Conservation (phyloP, 78 protist species). For the Guillardia theta region DNA sequence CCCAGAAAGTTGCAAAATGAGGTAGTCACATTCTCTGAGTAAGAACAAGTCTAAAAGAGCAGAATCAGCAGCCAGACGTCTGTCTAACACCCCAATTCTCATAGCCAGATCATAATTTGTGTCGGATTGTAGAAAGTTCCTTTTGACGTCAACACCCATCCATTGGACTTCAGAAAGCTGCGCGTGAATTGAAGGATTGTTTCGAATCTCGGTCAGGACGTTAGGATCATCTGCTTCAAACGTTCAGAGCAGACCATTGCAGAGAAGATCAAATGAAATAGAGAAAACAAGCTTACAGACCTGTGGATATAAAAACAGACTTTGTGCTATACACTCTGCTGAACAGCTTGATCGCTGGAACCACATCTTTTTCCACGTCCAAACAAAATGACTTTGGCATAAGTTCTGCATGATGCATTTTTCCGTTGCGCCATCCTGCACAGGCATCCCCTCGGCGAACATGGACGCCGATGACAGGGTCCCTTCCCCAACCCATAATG, state of each 20-base stretch:
- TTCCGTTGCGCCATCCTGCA: not conserved
- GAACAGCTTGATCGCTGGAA: not conserved
- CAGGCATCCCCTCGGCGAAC: constrained; percentile 9
- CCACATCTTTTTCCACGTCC: not conserved
- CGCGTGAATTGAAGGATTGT: too few relatives aligned
- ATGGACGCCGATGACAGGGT: too few relatives aligned
- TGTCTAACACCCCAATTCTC: not conserved
- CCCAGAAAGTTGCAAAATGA: not conserved
- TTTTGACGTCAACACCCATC: not conserved
- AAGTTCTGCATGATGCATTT: not conserved
- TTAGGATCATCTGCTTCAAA: not conserved
- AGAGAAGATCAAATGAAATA: too few relatives aligned
- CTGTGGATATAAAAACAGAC: not conserved
- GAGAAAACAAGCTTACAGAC: too few relatives aligned
- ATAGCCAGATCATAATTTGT: not conserved
- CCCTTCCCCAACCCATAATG: too few relatives aligned
- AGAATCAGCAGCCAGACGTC: not conserved
- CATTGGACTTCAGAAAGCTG: not conserved
- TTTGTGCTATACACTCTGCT: not conserved
- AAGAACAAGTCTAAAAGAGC: not conserved
- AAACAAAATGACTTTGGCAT: not conserved
- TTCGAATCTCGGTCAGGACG: not conserved
- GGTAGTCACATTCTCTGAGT: not conserved
- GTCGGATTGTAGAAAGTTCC: not conserved
- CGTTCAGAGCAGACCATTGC: too few relatives aligned